Percentiles rank a stretch among this genome's conserved stretches.
phyloP scores from a whole-genome alignment of 2,329 filamentous ascomycete species.

The Plectosphaerella sp. region DNA sequence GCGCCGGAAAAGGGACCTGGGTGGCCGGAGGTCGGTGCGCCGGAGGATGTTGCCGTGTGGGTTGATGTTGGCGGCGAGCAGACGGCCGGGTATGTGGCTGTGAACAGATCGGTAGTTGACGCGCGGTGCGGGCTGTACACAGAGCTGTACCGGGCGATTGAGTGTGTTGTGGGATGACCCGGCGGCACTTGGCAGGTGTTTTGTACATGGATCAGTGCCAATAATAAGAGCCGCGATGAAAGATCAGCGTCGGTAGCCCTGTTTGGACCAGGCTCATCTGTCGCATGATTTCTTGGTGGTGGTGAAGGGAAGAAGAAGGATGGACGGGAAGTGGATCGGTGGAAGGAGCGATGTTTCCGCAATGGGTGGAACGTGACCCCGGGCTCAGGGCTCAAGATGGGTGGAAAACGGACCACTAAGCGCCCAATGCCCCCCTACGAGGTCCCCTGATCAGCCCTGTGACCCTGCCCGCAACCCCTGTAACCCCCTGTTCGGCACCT shows the following conservation, averaged over 20 bases:
- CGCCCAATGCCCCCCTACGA: no score
- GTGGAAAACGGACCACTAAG: no score
- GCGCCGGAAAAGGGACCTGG: conserved; percentile 17
- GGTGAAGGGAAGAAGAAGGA: background rate
- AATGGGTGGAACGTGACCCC: background rate
- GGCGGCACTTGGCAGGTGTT: no score
- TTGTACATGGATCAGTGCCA: no score
- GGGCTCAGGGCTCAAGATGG: no score
- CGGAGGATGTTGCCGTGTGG: conserved; percentile 15
- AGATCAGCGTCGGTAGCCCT: no score
- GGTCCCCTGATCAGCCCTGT: no score
- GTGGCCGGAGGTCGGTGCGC: conserved; percentile 17
- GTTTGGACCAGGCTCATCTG: no score
- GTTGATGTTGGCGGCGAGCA: conserved; percentile 11
- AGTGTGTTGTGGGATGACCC: background rate
- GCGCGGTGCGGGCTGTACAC: conserved; percentile 14
- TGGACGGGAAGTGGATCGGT: background rate
- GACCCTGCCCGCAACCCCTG: no score
- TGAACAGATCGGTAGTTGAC: conserved; percentile 14
- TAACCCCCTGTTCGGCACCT: no score
- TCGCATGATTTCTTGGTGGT: background rate
- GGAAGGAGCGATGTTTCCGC: background rate
- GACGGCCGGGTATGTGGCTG: conserved; percentile 8
- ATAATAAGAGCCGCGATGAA: no score
- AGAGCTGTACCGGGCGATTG: conserved; percentile 12